These are phyloP conservation scores for Oehlia diaphana DNA, from an alignment of 192 early-diverging fungal genomes.

Conservation along the genomic window DNA sequence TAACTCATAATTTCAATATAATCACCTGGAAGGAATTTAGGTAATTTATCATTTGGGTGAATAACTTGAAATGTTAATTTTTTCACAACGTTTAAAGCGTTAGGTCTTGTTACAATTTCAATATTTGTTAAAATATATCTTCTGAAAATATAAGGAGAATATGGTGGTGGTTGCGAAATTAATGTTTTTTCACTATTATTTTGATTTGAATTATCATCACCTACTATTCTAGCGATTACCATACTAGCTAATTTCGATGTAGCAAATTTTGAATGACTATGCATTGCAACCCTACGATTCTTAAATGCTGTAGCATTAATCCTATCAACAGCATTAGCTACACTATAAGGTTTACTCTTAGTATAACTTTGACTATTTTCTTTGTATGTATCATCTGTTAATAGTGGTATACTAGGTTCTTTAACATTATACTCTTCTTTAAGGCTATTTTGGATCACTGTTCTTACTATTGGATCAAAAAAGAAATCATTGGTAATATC, in stretches of 20 bases:
- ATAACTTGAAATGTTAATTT: conserved; percentile 22
- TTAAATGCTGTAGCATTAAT: not conserved
- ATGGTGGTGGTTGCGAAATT: not conserved
- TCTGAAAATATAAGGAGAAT: conserved; percentile 15
- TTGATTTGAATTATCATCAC: not conserved
- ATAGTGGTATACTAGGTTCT: not conserved
- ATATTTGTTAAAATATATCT: conserved; percentile 26
- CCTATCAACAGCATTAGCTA: not conserved
- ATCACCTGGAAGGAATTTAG: conserved; percentile 27
- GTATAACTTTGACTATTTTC: not conserved
- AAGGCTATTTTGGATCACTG: not conserved
- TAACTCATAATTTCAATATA: conserved; percentile 22
- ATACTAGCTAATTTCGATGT: not conserved
- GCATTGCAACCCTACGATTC: conserved; percentile 1
- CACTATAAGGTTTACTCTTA: not conserved
- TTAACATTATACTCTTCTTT: not conserved
- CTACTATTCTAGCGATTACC: conserved; percentile 2
- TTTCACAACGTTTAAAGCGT: not conserved
- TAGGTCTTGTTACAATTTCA: not conserved
- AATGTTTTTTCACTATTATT: not conserved
- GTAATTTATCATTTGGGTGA: not conserved
- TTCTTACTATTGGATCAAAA: not conserved
- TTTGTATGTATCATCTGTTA: not conserved
- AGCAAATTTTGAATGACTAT: conserved; percentile 15
- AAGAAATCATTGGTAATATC: conserved; percentile 11